Conservation (phyloP, 129 eudicot genomes). For the Oenanthe sinensis region DNA sequence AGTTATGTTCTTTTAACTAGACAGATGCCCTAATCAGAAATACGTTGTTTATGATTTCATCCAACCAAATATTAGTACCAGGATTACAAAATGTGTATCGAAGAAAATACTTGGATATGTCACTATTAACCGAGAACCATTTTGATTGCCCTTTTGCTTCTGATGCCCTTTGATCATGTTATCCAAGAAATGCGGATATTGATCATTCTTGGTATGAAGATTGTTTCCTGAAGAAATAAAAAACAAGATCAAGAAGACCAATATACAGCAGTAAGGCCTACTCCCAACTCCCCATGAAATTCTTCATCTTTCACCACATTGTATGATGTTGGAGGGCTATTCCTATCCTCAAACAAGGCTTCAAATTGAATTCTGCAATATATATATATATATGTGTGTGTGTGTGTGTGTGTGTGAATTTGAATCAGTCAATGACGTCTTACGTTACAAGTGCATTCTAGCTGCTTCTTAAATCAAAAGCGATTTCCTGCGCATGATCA, state of each 20-base stretch:
- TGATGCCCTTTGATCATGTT: background rate
- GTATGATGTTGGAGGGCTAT: too few species aligned
- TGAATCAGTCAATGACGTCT: too few species aligned
- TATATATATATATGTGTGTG: too few species aligned
- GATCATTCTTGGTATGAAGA: constrained; percentile 25
- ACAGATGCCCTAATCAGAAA: too few species aligned
- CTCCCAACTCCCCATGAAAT: constrained; percentile 57
- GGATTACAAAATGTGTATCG: too few species aligned
- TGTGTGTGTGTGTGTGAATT: too few species aligned
- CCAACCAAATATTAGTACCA: background rate
- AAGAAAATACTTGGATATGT: background rate
- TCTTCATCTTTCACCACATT: too few species aligned
- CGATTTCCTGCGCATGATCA: too few species aligned
- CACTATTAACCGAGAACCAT: background rate
- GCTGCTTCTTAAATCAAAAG: background rate
- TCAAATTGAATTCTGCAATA: too few species aligned
- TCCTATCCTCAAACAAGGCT: too few species aligned
- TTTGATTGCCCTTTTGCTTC: background rate
- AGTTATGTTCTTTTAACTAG: background rate
- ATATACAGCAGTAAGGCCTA: constrained; percentile 58
- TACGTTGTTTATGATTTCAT: background rate
- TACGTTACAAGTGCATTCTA: background rate
- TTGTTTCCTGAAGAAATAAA: constrained; percentile 32
- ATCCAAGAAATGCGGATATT: background rate
- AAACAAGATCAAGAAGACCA: background rate